A percentile compares a stretch with the other conserved stretches of the same genome.
These are phyloP conservation scores for Fusarium mexicanum DNA, from an alignment of 2,329 filamentous ascomycete species.

Conservation along the genomic window DNA sequence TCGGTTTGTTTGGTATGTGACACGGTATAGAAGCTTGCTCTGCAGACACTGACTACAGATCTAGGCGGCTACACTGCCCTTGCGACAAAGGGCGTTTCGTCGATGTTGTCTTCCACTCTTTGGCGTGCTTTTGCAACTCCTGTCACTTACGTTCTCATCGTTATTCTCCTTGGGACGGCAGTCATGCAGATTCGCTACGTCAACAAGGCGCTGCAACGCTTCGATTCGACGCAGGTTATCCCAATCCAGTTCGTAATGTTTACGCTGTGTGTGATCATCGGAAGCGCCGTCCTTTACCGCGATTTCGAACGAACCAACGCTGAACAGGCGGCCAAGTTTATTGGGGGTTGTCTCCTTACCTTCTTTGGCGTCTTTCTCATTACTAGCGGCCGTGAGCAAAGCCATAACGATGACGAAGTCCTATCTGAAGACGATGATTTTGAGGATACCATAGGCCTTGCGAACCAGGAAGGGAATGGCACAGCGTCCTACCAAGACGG, in stretches of 20 bases:
- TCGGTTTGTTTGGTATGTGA: slow-evolving; percentile 85
- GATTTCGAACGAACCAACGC: slow-evolving; percentile 88
- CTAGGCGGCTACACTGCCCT: slow-evolving; percentile 94
- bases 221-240: slow-evolving; percentile 97
- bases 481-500: slow-evolving; percentile 24
- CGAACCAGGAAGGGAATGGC: slow-evolving; percentile 56
- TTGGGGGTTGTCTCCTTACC: slow-evolving; percentile 89
- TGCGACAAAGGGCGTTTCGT: slow-evolving; percentile 95
- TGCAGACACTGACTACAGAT: slow-evolving; percentile 9
- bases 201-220: slow-evolving; percentile 86
- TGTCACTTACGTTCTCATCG: slow-evolving; percentile 86
- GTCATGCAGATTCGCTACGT: slow-evolving; percentile 98
- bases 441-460: slow-evolving; percentile 71
- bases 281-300: slow-evolving; percentile 90
- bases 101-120: slow-evolving; percentile 89
- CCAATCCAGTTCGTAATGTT: slow-evolving; percentile 98
- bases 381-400: slow-evolving; percentile 79
- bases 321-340: slow-evolving; percentile 81
- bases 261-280: slow-evolving; percentile 93
- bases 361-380: slow-evolving; percentile 98
- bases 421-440: slow-evolving; percentile 66
- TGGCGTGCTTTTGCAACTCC: slow-evolving; percentile 91
- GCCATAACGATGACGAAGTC: slow-evolving; percentile 64
- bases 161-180: slow-evolving; percentile 83
- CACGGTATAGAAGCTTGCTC: background rate